Base-by-base conservation (phyloP, 2,329 filamentous ascomycete species). In the Lecanicillium sp. region DNA sequence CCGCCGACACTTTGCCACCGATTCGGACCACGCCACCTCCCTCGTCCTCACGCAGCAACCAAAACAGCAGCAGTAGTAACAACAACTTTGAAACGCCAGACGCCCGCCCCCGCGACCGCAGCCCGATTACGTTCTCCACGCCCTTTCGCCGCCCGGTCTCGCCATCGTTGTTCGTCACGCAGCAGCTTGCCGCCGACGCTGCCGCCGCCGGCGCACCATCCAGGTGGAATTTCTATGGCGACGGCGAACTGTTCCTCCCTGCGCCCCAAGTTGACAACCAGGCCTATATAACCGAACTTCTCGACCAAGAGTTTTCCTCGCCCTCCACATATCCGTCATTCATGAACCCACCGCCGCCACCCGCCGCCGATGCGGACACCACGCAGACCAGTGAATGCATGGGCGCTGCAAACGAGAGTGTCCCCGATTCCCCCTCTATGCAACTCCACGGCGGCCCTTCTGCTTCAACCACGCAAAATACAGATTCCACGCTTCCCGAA, bases 251-350 rank as follows among this genome's bases (percentile, higher is more conserved):
- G n/a, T n/a, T n/a, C n/a, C n/a, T n/a, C 4, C 35, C 19, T 29
- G 39, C 36, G 27, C 15, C 26, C n/a, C n/a, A n/a, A n/a, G n/a
- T 5, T 45, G 46, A 51, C 51, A 39, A 63, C 20, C 56, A 62
- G 33, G 48, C 53, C 14, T 57, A 56, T 29, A 51, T 67, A 17
- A 45, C 44, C 33, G 54, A 50, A n/a, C 46, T 68, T 21, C 51
- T 55, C 33, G 57, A 60, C 32, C 51, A 50, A 43, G 58, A 64
- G 12, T 65, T 65, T 45, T 67, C 64, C 9, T 68, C 66, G 2
- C 65, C 65, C 19, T 67, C 66, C 17, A 58, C 53, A 12, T 67
- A 67, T 42, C 62, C 64, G 5, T 53, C 59, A 32, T 62, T 67
- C 50, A 54, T 51, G 17, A 38, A 49, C 15, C 26, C 42, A 47